phyloP scores from a whole-genome alignment of 441 rosid species.

The Populus hybrid region DNA sequence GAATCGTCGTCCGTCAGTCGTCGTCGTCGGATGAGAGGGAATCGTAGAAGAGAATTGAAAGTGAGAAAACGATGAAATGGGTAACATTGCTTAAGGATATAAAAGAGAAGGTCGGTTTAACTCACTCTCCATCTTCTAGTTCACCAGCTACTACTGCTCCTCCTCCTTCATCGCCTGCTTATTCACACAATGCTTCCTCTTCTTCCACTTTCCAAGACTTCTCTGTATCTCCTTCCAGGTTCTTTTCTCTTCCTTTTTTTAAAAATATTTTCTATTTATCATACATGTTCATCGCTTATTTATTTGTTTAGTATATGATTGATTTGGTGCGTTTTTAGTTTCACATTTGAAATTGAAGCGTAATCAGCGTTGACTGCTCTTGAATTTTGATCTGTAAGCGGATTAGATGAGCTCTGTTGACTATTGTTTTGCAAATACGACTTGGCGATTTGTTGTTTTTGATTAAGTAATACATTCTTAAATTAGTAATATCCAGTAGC shows the following conservation, averaged over 20 bases:
- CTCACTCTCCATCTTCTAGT: conserved; percentile 58
- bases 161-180: conserved; percentile 38
- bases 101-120: conserved; percentile 95
- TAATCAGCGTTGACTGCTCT: conserved; percentile 25
- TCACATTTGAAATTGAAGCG: not conserved
- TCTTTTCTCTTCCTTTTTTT: not conserved
- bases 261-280: not conserved
- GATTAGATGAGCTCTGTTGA: conserved; percentile 14
- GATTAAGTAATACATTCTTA: not conserved
- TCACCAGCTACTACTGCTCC: conserved; percentile 39
- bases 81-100: conserved; percentile 91
- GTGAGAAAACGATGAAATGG: conserved; percentile 83
- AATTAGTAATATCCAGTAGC: not conserved
- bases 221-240: conserved; percentile 72
- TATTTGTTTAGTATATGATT: conserved; percentile 4
- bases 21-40: conserved; percentile 46
- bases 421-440: conserved; percentile 3
- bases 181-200: conserved; percentile 36
- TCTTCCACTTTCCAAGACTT: conserved; percentile 35
- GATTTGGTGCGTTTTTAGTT: conserved; percentile 9
- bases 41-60: conserved; percentile 28
- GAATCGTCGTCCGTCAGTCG: not conserved
- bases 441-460: conserved; percentile 3
- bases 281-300: not conserved
- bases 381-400: conserved; percentile 20